Evolutionary conservation across 768 basidiomycete genomes (phyloP), one percentile per base, ranked within the genome.

Genomic region (Boletellus ananas): DNA sequence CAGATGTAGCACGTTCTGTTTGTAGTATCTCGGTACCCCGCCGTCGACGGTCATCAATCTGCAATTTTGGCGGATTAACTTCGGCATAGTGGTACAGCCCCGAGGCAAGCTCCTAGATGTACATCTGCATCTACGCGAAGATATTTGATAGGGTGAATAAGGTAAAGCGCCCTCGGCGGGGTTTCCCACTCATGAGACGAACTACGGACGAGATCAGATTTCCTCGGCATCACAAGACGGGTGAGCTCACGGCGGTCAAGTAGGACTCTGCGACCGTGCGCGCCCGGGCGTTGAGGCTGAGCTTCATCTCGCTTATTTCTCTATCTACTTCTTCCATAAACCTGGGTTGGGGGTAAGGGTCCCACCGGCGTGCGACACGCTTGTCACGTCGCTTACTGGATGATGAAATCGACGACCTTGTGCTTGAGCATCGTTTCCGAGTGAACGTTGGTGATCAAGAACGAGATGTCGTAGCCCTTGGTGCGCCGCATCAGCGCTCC

Each of bases 271-370:
- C 96, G 23, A 98, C 95, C 48, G 89, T 97, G 68, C 96, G 90
- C 1, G 95, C 94, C 48, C 96, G 81, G 17, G 94, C 93, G 63
- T 98, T 99, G 55, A 98, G 76, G 61, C 87, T 92, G 13, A 99
- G 83, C 67, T 98, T 98, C 91, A 97, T 98, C 71, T 98, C 96
- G 52, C 93, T 96, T 64, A 99, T 97, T 72, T 99, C 96, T 70
- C 90, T 94, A 71, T 99, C 96, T 1, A 99, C 96, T 61, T 98
- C 96, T 64, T 97, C 94, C 94, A 97, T 97, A 67, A 97, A 94
- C 65, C 90, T 94, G 56, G 13, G 34, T 34, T 34, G 37, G 34
- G 60, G 3, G 3, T 16, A 23, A 14, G 16, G 9, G 34, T 23
- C 43, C 47, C 43, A 34, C 3, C 12, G 18, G 25, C 3, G 25